Evolutionary conservation across 441 rosid genomes (phyloP).

Genomic region (Sinapis alba): DNA sequence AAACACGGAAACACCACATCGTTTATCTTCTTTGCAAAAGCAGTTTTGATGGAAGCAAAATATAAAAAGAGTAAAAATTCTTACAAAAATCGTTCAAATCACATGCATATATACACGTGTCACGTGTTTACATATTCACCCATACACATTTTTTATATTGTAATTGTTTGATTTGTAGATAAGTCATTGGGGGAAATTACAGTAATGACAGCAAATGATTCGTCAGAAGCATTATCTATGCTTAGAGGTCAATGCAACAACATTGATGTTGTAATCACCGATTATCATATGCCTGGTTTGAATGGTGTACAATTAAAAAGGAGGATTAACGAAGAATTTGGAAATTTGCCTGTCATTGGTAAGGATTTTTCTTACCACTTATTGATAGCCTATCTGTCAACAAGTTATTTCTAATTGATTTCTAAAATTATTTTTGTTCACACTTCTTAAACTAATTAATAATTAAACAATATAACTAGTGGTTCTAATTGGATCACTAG

Average conservation of each 20-base stretch:
- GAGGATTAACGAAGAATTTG: neutral
- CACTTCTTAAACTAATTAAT: neutral
- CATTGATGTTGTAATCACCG: constrained; percentile 18
- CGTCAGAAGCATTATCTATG: constrained; percentile 5
- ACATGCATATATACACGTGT: neutral
- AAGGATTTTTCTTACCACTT: neutral
- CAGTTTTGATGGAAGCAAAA: neutral
- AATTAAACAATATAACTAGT: constrained; percentile 4
- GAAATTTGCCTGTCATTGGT: constrained; percentile 25
- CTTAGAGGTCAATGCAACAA: constrained; percentile 22
- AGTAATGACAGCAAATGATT: constrained; percentile 21
- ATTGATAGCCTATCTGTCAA: neutral
- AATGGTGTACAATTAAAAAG: constrained; percentile 14
- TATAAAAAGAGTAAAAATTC: neutral
- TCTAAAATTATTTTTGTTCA: neutral
- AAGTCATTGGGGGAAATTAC: neutral
- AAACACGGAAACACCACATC: neutral
- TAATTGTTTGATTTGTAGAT: constrained; percentile 4
- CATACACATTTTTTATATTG: neutral
- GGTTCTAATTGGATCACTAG: neutral
- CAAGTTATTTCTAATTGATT: neutral
- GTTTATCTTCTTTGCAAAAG: neutral
- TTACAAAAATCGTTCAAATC: neutral
- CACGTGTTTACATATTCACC: neutral
- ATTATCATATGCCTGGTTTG: constrained; percentile 10